Evolutionary conservation across 345 rosid genomes (phyloP).

Genomic region (Eucalyptus dawsonii): DNA sequence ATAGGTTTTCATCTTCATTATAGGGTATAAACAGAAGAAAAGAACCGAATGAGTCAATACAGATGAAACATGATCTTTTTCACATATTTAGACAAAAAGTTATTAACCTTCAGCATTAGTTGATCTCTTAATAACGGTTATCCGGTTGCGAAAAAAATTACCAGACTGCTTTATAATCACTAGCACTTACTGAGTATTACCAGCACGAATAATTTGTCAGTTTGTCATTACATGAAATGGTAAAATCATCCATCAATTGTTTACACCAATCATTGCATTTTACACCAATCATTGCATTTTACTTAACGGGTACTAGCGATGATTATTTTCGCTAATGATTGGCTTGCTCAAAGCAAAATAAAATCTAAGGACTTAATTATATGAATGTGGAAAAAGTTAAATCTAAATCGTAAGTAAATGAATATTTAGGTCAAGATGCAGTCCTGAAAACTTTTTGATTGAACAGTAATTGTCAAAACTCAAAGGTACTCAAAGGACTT

Average conservation of each 20-base stretch:
- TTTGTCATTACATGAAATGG: neutral
- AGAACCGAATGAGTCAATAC: neutral
- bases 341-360: neutral
- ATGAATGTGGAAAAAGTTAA: neutral
- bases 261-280: neutral
- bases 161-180: neutral
- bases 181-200: neutral
- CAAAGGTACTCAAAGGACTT: too few species aligned
- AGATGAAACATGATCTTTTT: neutral
- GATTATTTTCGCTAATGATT: neutral
- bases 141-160: neutral
- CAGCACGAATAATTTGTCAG: neutral
- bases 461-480: too few species aligned
- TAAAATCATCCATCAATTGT: neutral
- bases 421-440: neutral
- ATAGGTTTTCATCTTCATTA: neutral
- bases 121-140: neutral
- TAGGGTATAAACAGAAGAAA: neutral
- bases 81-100: neutral
- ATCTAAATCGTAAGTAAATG: neutral
- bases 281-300: too few species aligned
- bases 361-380: neutral
- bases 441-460: neutral
- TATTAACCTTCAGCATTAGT: neutral
- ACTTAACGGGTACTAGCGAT: neutral